Base-by-base conservation (phyloP, 208 protist genomes). In the Leishmania major region DNA sequence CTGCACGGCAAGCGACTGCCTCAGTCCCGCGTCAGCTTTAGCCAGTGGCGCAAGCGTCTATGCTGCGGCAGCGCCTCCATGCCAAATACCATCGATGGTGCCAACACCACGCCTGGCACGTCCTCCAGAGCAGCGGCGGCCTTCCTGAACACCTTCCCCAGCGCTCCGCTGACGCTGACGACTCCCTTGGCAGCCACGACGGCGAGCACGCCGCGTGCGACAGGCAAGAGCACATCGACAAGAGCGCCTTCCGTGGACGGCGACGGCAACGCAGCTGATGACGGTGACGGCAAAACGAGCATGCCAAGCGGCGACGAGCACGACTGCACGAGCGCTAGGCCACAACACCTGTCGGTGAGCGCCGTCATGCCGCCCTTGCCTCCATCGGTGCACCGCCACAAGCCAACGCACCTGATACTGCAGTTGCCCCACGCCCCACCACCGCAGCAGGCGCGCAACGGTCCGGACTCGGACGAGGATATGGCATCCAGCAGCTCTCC, bases 1-100 rank as follows among this genome's bases (percentile, higher is more conserved):
- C 13, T 77, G 6, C 78, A 82, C 60, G 78, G 82, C 72, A 86
- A 82, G 31, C 82, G 82, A 3, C 78, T 86, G 19, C 82, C 82
- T 28, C 78, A 82, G 59, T 82, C 82, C 11, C 82, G 82, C n/a
- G 78, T 86, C 22, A 53, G 74, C 73, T 86, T 82, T 51, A 75
- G 78, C 19, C 79, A 85, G 70, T 81, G 74, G 59, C 76, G 81
- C 45, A 77, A 78, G n/a, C 71, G 75, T 19, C 51, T 74, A 0
- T 31, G 69, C 47, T 28, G 60, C 47, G 28, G 76, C 59, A 35
- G 60, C 60, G 76, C 69, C 81, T 73, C 77, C 7, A 11, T 47
- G 47, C 51, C 73, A 28, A 62, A 22, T 31, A 77, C 51, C 51
- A 17, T 17, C 35, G n/a, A 25, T 77, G n/a, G 59, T 35, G 47